These are phyloP conservation scores for Heliamphora exappendiculata DNA, from an alignment of 148 eudicot species.

Conservation along the genomic window DNA sequence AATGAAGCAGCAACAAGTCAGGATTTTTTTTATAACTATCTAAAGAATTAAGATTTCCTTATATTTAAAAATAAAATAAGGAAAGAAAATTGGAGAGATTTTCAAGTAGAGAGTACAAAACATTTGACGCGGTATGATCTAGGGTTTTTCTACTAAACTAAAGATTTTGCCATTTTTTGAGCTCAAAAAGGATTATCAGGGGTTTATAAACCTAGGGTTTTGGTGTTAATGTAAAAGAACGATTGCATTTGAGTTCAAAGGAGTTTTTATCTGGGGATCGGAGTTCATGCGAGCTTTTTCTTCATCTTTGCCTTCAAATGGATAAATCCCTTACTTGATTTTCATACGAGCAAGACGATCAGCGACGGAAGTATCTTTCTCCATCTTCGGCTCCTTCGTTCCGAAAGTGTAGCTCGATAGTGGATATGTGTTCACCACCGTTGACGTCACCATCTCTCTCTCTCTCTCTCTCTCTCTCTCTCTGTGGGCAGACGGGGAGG, in stretches of 20 bases:
- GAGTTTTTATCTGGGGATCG: no score
- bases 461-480: no score
- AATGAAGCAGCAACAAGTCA: background rate
- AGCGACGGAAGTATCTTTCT: conserved; percentile 93
- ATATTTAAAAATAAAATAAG: background rate
- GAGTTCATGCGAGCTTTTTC: no score
- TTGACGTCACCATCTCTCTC: conserved; percentile 34
- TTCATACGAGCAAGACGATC: conserved; percentile 97
- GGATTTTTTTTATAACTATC: no score
- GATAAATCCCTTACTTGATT: conserved; percentile 46
- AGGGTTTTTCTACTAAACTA: background rate
- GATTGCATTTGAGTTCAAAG: background rate
- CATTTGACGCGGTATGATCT: background rate
- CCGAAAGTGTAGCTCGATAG: conserved; percentile 81
- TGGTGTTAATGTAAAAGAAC: no score
- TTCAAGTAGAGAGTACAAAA: background rate
- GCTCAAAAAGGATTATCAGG: background rate
- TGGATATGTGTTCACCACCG: conserved; percentile 62
- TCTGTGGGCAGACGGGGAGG: no score
- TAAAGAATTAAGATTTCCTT: no score
- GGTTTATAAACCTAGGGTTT: no score
- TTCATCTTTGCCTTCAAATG: no score
- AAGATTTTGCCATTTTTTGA: background rate
- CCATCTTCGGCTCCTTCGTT: conserved; percentile 85
- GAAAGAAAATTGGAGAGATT: background rate